Conservation (phyloP, 192 early-diverging fungal species). For the Backusella mclennaniae region DNA sequence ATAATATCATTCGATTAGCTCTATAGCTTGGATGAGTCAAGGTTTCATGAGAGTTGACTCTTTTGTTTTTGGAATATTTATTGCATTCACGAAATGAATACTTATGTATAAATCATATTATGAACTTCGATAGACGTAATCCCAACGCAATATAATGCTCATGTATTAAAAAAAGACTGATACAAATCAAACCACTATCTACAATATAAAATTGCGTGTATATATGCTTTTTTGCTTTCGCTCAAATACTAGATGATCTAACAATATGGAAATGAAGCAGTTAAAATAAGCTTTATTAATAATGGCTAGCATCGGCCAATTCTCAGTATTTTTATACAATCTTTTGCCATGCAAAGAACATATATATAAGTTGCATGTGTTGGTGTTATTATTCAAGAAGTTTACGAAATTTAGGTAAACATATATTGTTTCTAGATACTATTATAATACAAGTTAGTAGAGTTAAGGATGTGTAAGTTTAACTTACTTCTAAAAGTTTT, state of each 20-base stretch:
- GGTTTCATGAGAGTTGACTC: no score
- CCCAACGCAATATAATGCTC: no score
- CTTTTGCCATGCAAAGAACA: not conserved
- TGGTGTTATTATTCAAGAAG: not conserved
- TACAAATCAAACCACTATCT: no score
- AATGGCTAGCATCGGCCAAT: not conserved
- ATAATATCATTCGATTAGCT: no score
- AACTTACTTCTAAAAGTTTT: conserved; percentile 1
- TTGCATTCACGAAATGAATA: no score
- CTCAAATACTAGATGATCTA: not conserved
- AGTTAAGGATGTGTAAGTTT: not conserved
- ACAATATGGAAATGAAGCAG: not conserved
- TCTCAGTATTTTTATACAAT: not conserved
- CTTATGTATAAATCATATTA: no score
- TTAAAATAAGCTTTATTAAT: not conserved
- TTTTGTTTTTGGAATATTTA: no score
- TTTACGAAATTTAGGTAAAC: not conserved
- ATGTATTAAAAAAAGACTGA: no score
- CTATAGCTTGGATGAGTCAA: no score
- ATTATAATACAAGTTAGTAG: not conserved
- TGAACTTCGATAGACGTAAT: no score
- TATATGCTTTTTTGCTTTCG: no score
- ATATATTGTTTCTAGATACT: not conserved
- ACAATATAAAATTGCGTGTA: no score
- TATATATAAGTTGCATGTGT: not conserved